Evolutionary conservation across 192 early-diverging fungal species (phyloP).

Genomic region (Backusella westeae): DNA sequence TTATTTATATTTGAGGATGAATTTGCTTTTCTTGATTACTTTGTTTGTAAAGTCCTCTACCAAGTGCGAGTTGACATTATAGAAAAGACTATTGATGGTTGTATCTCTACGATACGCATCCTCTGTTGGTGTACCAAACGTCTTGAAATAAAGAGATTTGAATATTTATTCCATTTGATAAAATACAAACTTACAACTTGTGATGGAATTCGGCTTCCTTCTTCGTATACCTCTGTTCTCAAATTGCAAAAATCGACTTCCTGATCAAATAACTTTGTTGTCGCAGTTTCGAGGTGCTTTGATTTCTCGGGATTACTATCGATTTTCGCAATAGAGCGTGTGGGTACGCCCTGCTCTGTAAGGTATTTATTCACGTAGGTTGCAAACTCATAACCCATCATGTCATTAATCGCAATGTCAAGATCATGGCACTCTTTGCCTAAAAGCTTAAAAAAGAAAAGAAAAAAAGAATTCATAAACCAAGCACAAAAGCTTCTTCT

Average conservation of each 20-base stretch:
- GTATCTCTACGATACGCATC: constrained; percentile 95
- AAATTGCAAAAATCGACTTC: constrained; percentile 95
- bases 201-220: constrained; percentile 77
- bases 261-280: constrained; percentile 73
- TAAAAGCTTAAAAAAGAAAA: constrained; percentile 57
- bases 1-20: not conserved
- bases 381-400: constrained; percentile 94
- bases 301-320: constrained; percentile 90
- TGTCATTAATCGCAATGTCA: constrained; percentile 90
- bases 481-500: not conserved
- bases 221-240: constrained; percentile 86
- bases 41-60: constrained; percentile 87
- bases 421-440: constrained; percentile 85
- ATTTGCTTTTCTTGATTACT: constrained; percentile 17
- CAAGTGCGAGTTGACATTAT: constrained; percentile 80
- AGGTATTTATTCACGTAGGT: constrained; percentile 67
- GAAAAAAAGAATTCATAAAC: constrained; percentile 9
- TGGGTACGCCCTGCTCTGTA: constrained; percentile 34
- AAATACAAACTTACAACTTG: constrained; percentile 45
- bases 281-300: constrained; percentile 98
- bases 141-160: constrained; percentile 29
- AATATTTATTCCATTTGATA: not conserved
- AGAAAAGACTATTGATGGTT: constrained; percentile 97
- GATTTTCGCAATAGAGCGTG: constrained; percentile 75
- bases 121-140: constrained; percentile 86